Percentiles rank a stretch among this genome's conserved stretches.
phyloP scores from a whole-genome alignment of 2,329 filamentous ascomycete genomes.

The Dactylonectria macrodidyma region DNA sequence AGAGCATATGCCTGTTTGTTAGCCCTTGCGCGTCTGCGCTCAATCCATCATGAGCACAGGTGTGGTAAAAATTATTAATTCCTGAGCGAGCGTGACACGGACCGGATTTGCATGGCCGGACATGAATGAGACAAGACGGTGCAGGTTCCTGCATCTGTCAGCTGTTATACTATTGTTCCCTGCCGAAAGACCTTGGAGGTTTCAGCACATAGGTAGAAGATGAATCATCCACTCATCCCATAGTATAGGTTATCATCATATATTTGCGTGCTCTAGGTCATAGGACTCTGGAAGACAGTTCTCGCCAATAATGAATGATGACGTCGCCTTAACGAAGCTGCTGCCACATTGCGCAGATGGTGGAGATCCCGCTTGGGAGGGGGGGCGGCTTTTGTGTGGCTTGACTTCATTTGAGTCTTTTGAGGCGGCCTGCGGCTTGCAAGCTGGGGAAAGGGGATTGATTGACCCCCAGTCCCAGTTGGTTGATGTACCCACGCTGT shows the following conservation, averaged over 20 bases:
- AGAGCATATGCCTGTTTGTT: background rate
- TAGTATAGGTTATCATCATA: too few species aligned
- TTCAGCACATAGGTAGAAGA: background rate
- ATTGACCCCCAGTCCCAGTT: background rate
- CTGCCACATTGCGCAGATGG: conserved; percentile 1
- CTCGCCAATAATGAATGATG: background rate
- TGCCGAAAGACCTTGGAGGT: background rate
- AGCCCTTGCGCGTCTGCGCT: background rate
- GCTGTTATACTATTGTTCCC: background rate
- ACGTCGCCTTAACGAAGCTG: conserved; percentile 18
- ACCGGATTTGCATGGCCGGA: conserved; percentile 7
- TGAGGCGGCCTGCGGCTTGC: background rate
- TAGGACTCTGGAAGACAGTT: background rate
- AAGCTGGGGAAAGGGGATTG: conserved; percentile 5
- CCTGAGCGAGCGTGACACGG: conserved; percentile 16
- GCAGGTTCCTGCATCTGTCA: conserved; percentile 18
- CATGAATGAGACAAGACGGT: conserved; percentile 12
- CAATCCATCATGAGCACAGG: background rate
- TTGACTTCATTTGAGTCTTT: conserved; percentile 6
- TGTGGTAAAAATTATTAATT: conserved; percentile 6
- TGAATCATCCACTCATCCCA: background rate
- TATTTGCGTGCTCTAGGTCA: background rate
- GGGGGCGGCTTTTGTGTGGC: conserved; percentile 23
- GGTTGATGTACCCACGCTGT: background rate
- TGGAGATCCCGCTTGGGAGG: conserved; percentile 15